Evolutionary conservation across 2,329 filamentous ascomycete genomes (phyloP).

Genomic region (Cladosporium sp.): DNA sequence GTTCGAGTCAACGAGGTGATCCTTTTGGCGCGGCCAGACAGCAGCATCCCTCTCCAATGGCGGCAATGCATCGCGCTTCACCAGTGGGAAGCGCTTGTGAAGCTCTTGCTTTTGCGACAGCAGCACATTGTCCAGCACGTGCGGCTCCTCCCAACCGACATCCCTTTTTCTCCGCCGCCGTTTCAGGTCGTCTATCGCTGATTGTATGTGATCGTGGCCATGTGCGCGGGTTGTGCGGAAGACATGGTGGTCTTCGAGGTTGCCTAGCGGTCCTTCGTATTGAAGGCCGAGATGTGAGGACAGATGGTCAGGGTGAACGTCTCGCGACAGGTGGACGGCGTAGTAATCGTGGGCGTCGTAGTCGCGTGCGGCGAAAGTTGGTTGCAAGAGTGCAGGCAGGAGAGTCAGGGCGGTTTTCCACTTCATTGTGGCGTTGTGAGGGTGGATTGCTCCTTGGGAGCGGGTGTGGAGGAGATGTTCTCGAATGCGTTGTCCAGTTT

Average conservation of each 20-base stretch:
- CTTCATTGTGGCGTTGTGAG: slow-evolving; percentile 8
- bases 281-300: slow-evolving; percentile 69
- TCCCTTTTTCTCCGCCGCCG: slow-evolving; percentile 60
- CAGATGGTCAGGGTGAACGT: slow-evolving; percentile 62
- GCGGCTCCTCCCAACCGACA: slow-evolving; percentile 39
- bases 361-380: slow-evolving; percentile 19
- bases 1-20: slow-evolving; percentile 37
- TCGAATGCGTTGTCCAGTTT: not conserved
- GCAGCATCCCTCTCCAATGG: slow-evolving; percentile 15
- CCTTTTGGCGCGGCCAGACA: slow-evolving; percentile 11
- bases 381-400: slow-evolving; percentile 5
- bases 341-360: slow-evolving; percentile 88
- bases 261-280: slow-evolving; percentile 76
- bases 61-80: slow-evolving; percentile 51
- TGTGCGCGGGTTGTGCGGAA: slow-evolving; percentile 64
- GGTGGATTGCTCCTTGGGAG: not conserved
- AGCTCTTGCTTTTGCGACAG: slow-evolving; percentile 75
- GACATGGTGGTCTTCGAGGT: slow-evolving; percentile 76
- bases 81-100: slow-evolving; percentile 51
- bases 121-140: slow-evolving; percentile 69
- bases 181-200: slow-evolving; percentile 49
- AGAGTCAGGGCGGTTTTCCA: slow-evolving; percentile 7
- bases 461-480: not conserved
- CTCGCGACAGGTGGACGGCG: slow-evolving; percentile 73
- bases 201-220: slow-evolving; percentile 45